phyloP scores from a whole-genome alignment of 805 yeast species.

The Starmerella apicola region DNA sequence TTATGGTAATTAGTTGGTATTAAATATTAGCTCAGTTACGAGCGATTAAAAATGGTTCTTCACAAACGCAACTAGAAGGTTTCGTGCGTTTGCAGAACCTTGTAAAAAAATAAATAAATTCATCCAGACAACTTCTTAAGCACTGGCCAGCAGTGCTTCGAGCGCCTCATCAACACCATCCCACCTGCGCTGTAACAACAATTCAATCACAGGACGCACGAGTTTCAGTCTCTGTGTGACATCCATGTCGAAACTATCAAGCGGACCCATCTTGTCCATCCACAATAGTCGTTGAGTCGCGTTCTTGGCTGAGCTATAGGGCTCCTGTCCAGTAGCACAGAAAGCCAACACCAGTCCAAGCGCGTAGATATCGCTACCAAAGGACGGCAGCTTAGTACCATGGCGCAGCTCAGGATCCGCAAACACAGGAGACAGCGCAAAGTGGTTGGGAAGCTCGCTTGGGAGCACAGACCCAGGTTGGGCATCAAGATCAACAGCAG shows the following conservation, averaged over 20 bases:
- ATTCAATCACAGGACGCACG: conserved; percentile 13
- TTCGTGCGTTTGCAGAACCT: no score
- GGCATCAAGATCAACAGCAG: conserved; percentile 15
- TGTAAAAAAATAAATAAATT: no score
- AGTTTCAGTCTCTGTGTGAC: conserved; percentile 10
- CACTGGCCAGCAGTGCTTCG: conserved; percentile 1
- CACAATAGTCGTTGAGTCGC: conserved; percentile 26
- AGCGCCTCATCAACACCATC: conserved; percentile 8
- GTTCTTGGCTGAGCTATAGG: conserved; percentile 30
- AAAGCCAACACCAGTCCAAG: conserved; percentile 36
- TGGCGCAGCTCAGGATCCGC: conserved; percentile 37
- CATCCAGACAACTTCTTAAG: no score
- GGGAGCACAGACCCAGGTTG: conserved; percentile 16
- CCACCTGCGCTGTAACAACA: conserved; percentile 9
- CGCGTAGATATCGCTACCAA: conserved; percentile 36
- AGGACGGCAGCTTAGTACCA: conserved; percentile 23
- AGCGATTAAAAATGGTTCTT: no score
- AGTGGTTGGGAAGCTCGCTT: conserved; percentile 13
- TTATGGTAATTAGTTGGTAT: not conserved
- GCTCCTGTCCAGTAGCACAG: conserved; percentile 37
- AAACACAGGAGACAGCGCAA: conserved; percentile 31
- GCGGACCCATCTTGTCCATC: conserved; percentile 24
- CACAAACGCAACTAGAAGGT: no score
- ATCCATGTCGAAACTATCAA: conserved; percentile 22
- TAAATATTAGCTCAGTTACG: no score